phyloP scores from a whole-genome alignment of 257 asterid genomes.

The Thymus mandschuricus region DNA sequence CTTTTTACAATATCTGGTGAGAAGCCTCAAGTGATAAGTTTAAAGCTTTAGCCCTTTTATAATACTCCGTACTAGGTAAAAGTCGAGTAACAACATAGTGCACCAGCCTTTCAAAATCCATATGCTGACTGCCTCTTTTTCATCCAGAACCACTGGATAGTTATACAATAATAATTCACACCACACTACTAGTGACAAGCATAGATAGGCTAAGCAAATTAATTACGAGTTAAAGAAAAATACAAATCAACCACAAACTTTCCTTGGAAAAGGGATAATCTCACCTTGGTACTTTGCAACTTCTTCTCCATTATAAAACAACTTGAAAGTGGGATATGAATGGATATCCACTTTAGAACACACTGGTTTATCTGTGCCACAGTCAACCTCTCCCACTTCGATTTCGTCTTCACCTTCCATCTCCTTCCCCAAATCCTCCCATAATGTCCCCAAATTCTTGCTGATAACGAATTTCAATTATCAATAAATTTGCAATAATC shows the following conservation, averaged over 20 bases:
- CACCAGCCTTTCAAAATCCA: constrained; percentile 12
- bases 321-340: constrained; percentile 95
- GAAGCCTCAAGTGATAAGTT: background rate
- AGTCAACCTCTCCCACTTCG: constrained; percentile 95
- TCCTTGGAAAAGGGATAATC: background rate
- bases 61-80: constrained; percentile 2
- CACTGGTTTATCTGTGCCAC: constrained; percentile 72
- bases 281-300: constrained; percentile 84
- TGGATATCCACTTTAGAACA: constrained; percentile 91
- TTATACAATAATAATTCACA: background rate
- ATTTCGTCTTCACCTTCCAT: constrained; percentile 97
- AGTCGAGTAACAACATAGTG: background rate
- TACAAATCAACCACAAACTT: constrained; percentile 1
- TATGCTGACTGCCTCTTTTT: background rate
- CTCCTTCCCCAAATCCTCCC: constrained; percentile 97
- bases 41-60: background rate
- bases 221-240: constrained; percentile 4
- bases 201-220: constrained; percentile 14
- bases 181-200: background rate
- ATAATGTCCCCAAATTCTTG: constrained; percentile 84
- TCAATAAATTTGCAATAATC: constrained; percentile 21
- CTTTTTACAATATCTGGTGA: constrained; percentile 1
- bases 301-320: constrained; percentile 95
- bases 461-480: constrained; percentile 47
- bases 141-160: constrained; percentile 4